Percentiles rank a stretch among this genome's conserved stretches.
Evolutionary conservation across 1,139 yeast genomes (phyloP).

Genomic region (Nakaseomyces glabratus): DNA sequence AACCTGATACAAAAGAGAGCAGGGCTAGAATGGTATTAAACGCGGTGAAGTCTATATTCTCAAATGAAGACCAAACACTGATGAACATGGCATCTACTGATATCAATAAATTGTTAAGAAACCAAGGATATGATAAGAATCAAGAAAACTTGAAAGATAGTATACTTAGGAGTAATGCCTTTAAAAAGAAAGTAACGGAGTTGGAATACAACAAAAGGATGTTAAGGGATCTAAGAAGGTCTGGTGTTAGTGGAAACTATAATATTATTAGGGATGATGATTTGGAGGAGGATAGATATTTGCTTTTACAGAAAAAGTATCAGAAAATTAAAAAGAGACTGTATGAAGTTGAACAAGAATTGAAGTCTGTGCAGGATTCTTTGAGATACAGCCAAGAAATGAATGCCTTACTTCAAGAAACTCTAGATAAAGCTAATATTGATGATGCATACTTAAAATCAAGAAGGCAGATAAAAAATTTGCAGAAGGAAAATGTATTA

Average conservation of each 20-base stretch:
- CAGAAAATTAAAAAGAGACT: conserved; percentile 32
- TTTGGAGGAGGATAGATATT: conserved; percentile 5
- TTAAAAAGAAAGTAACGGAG: conserved; percentile 23
- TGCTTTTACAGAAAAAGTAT: conserved; percentile 4
- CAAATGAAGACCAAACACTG: conserved; percentile 20
- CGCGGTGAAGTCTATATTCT: conserved; percentile 17
- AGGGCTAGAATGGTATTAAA: conserved; percentile 9
- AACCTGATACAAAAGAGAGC: not conserved
- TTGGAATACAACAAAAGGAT: conserved; percentile 23
- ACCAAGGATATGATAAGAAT: conserved; percentile 9
- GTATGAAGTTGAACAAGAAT: conserved; percentile 43
- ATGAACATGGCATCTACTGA: conserved; percentile 18
- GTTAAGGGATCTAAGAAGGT: conserved; percentile 21
- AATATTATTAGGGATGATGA: not conserved
- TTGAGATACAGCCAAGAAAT: conserved; percentile 37
- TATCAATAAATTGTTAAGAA: conserved; percentile 10
- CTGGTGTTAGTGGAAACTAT: conserved; percentile 7
- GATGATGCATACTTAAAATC: conserved; percentile 29
- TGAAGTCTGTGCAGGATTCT: conserved; percentile 56
- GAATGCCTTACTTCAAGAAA: conserved; percentile 23
- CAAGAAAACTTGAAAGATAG: conserved; percentile 14
- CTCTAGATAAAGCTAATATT: conserved; percentile 29
- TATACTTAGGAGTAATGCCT: conserved; percentile 24
- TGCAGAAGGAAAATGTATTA: conserved; percentile 23
- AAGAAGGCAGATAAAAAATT: conserved; percentile 27